phyloP scores from a whole-genome alignment of 2,329 filamentous ascomycete genomes.

The Apiospora koreana region DNA sequence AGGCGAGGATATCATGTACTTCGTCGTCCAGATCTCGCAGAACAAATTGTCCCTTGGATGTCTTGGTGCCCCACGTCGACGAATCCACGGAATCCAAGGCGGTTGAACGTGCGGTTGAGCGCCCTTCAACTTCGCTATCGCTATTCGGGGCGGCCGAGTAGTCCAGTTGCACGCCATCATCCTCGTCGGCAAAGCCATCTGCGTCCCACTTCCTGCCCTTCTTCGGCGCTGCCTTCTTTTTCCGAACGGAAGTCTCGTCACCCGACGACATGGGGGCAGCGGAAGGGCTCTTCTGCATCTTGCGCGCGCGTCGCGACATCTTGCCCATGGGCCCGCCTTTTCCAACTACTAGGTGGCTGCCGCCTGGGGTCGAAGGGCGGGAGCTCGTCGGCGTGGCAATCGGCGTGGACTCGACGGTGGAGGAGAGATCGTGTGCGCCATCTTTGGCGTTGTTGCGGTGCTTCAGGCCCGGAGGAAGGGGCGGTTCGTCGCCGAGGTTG shows the following conservation, averaged over 20 bases:
- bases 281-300: slow-evolving; percentile 57
- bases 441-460: slow-evolving; percentile 40
- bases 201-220: slow-evolving; percentile 91
- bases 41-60: slow-evolving; percentile 87
- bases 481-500: slow-evolving; percentile 39
- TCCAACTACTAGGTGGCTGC: slow-evolving; percentile 67
- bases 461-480: slow-evolving; percentile 41
- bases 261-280: slow-evolving; percentile 74
- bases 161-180: slow-evolving; percentile 78
- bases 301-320: slow-evolving; percentile 78
- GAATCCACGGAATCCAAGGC: slow-evolving; percentile 75
- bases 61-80: slow-evolving; percentile 81
- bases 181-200: slow-evolving; percentile 83
- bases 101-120: slow-evolving; percentile 42
- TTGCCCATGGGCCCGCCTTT: slow-evolving; percentile 76
- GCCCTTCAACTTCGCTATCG: slow-evolving; percentile 51
- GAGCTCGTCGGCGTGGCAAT: slow-evolving; percentile 73
- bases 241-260: slow-evolving; percentile 69
- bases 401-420: slow-evolving; percentile 70
- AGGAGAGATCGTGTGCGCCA: slow-evolving; percentile 34
- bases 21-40: slow-evolving; percentile 92
- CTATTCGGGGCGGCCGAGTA: slow-evolving; percentile 71
- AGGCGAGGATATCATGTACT: slow-evolving; percentile 83
- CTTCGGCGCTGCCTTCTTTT: slow-evolving; percentile 68
- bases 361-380: slow-evolving; percentile 72